phyloP scores from a whole-genome alignment of 495 filamentous ascomycete genomes.

The Aspergillus sparsus region DNA sequence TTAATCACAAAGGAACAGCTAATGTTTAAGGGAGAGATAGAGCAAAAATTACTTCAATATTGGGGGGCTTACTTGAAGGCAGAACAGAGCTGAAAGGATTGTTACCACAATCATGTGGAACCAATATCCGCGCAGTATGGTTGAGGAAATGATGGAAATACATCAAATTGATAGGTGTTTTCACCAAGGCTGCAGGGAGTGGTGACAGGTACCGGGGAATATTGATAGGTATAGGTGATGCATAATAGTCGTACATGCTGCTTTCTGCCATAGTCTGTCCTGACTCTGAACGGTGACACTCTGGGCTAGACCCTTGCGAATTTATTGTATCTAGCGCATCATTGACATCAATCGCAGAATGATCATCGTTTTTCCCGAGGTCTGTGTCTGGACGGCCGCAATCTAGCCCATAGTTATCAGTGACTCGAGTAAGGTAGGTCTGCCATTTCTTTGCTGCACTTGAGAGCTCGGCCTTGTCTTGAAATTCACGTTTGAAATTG shows the following conservation, averaged over 20 bases:
- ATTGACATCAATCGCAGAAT: constrained; percentile 51
- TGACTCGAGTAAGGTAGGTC: constrained; percentile 43
- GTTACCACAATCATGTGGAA: constrained; percentile 72
- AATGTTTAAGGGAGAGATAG: neutral
- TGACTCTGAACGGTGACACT: constrained; percentile 17
- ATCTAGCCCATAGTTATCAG: constrained; percentile 65
- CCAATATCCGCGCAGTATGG: constrained; percentile 72
- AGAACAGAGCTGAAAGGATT: constrained; percentile 75
- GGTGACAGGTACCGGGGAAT: constrained; percentile 67
- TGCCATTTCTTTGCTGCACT: constrained; percentile 42
- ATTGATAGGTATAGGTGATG: constrained; percentile 63
- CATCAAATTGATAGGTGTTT: constrained; percentile 79
- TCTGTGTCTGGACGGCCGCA: constrained; percentile 68
- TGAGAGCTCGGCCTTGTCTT: constrained; percentile 17
- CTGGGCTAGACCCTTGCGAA: constrained; percentile 25
- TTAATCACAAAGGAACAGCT: neutral
- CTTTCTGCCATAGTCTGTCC: neutral
- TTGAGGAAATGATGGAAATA: constrained; percentile 79
- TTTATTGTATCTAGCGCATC: constrained; percentile 37
- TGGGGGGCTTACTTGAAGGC: constrained; percentile 58
- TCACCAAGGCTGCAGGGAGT: constrained; percentile 64
- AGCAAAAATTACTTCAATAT: no score
- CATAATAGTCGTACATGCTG: constrained; percentile 56
- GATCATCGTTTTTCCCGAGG: constrained; percentile 68
- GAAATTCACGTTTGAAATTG: constrained; percentile 3